Percentiles rank a stretch among this genome's conserved stretches.
phyloP scores from a whole-genome alignment of 441 rosid genomes.

The Gossypium gossypioides region DNA sequence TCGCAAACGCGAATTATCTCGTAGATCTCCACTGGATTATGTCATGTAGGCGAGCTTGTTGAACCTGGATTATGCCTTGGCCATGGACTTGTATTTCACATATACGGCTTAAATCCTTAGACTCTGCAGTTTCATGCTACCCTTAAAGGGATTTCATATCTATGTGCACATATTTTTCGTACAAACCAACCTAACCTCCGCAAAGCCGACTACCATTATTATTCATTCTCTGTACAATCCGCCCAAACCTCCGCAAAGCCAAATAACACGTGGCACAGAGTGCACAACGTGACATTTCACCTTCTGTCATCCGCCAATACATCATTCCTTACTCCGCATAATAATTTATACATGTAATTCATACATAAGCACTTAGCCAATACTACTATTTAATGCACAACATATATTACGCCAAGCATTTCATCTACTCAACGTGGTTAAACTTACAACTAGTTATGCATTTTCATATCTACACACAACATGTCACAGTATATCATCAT shows the following conservation, averaged over 20 bases:
- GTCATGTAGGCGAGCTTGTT: background rate
- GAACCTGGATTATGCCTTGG: background rate
- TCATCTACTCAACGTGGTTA: background rate
- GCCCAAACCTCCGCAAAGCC: background rate
- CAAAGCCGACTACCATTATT: background rate
- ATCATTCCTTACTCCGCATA: too few species aligned
- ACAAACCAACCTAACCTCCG: background rate
- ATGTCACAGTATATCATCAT: background rate
- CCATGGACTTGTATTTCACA: background rate
- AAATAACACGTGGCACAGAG: too few species aligned
- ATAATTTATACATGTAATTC: background rate
- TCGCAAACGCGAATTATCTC: too few species aligned
- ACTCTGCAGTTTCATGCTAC: background rate
- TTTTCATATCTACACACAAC: background rate
- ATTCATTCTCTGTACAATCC: background rate
- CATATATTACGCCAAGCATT: background rate
- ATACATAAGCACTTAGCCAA: too few species aligned
- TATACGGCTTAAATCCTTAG: background rate
- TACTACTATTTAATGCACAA: background rate
- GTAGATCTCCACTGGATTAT: background rate
- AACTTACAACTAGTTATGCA: background rate
- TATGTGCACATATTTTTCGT: background rate
- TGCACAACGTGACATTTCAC: too few species aligned
- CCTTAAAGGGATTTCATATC: background rate
- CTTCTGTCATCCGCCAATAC: too few species aligned